Evolutionary conservation across 2,329 filamentous ascomycete species (phyloP).

Genomic region (Penicillium corylophilum): DNA sequence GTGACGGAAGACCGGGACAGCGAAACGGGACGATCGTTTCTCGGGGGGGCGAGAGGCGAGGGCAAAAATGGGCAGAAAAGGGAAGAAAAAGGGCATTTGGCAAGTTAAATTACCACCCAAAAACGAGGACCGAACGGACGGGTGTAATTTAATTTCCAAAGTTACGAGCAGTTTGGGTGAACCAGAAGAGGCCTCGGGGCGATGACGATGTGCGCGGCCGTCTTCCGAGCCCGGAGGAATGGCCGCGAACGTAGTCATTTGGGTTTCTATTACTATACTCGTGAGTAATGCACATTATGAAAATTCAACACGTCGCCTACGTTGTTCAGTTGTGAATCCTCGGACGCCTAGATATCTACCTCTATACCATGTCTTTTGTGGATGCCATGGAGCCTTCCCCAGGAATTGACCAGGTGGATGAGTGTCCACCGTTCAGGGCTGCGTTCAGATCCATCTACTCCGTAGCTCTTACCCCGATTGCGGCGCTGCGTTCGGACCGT

Average conservation of each 20-base stretch:
- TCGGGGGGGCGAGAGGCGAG: conserved; percentile 26
- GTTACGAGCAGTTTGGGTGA: conserved; percentile 4
- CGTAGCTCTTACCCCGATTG: not conserved
- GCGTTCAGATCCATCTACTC: conserved; percentile 1
- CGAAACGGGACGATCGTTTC: conserved; percentile 25
- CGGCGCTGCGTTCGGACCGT: not conserved
- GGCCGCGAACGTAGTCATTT: conserved; percentile 7
- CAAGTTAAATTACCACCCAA: not conserved
- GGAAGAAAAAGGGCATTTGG: conserved; percentile 5
- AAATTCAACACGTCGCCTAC: no score
- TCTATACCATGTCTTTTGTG: no score
- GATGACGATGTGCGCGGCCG: conserved; percentile 16
- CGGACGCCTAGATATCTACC: no score
- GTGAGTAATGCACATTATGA: no score
- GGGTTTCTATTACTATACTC: not conserved
- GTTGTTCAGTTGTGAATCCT: no score
- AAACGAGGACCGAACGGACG: not conserved
- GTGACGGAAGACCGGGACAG: conserved; percentile 14
- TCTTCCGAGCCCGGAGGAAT: conserved; percentile 18
- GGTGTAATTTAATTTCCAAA: conserved; percentile 9
- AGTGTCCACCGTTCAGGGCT: conserved; percentile 1
- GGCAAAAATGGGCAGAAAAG: conserved; percentile 11
- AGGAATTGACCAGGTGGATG: not conserved
- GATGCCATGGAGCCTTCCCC: not conserved
- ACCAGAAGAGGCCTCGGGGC: not conserved